Evolutionary conservation across 2,329 filamentous ascomycete genomes (phyloP), one percentile per base, ranked within the genome.

Genomic region (Tolypocladium tundrense): DNA sequence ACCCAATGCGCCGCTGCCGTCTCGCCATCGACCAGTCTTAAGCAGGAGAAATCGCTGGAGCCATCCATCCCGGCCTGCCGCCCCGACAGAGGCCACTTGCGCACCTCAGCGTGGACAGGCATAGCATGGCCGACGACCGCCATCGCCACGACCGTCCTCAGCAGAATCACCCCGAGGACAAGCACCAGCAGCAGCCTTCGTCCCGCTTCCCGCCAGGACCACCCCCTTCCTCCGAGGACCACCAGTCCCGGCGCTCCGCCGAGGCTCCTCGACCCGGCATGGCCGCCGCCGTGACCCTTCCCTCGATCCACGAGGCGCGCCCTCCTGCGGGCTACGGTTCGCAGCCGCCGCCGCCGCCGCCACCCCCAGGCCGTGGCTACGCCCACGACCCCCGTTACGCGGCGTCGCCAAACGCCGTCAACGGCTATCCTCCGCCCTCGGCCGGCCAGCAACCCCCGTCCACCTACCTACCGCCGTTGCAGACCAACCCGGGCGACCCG

Each of bases 281-380:
- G 74, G 74, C 76, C 56, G 67, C 73, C 54, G 70, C 73, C 58
- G 73, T 79, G 59, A 79, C 74, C 60, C 69, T 80, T 40, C 79
- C 79, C 1, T 76, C 79, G 21, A 81, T 82, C 56, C 73, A 80
- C 57, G 79, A 80, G 64, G 68, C 74, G 53, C 70, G 75, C 55
- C 65, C 68, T 40, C 63, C 69, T 58, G 41, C 41, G 4, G 61
- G 65, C 21, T 75, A 75, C 57, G 67, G 68, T 11, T 64, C 69
- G 24, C 56, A 53, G 40, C 11, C 40, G 31, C 51, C 48, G 27
- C 42, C 57, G 37, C 53, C 27, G 35, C 24, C 27, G 35, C 24
- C 53, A 53, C 62, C 62, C 53, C 63, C 69, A 21, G 68, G 67
- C 43, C 70, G 67, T 54, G 69, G 69, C 42, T 73, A 72, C 55